Evolutionary conservation across 208 protist genomes (phyloP).

Genomic region (Acanthamoeba pearcei): DNA sequence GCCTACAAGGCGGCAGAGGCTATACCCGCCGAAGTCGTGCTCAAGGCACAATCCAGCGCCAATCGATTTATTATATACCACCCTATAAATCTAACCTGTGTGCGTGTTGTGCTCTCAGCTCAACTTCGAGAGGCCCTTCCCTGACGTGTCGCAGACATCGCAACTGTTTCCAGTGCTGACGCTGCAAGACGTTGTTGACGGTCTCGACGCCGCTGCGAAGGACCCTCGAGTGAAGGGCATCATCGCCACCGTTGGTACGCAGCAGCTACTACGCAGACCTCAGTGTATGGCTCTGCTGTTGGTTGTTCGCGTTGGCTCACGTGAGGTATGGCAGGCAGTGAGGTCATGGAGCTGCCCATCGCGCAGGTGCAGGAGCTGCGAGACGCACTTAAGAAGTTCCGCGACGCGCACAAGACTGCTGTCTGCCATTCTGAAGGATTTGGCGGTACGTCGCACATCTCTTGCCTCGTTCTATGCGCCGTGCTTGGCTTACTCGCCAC

Average conservation of each 20-base stretch:
- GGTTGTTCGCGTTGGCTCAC: not conserved
- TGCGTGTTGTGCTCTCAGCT: not conserved
- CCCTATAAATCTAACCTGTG: not conserved
- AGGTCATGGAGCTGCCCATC: conserved; percentile 49
- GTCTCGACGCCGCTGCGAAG: conserved; percentile 23
- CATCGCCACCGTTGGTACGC: conserved; percentile 44
- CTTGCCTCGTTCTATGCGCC: not conserved
- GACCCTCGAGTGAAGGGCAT: conserved; percentile 56
- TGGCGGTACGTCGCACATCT: not conserved
- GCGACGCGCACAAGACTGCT: not conserved
- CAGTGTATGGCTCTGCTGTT: not conserved
- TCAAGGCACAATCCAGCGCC: not conserved
- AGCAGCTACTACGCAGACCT: not conserved
- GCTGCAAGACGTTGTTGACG: conserved; percentile 40
- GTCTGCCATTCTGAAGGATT: conserved; percentile 31
- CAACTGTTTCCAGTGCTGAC: conserved; percentile 38
- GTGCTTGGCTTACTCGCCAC: not conserved
- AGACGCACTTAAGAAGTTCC: conserved; percentile 54
- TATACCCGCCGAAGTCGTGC: not conserved
- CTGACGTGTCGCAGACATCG: not conserved
- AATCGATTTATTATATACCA: not conserved
- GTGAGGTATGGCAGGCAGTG: conserved; percentile 35
- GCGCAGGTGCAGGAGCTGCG: conserved; percentile 66
- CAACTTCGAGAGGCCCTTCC: conserved; percentile 71
- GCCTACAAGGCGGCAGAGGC: not conserved